phyloP scores from a whole-genome alignment of 2,329 filamentous ascomycete species.

The Aspergillus sp. region DNA sequence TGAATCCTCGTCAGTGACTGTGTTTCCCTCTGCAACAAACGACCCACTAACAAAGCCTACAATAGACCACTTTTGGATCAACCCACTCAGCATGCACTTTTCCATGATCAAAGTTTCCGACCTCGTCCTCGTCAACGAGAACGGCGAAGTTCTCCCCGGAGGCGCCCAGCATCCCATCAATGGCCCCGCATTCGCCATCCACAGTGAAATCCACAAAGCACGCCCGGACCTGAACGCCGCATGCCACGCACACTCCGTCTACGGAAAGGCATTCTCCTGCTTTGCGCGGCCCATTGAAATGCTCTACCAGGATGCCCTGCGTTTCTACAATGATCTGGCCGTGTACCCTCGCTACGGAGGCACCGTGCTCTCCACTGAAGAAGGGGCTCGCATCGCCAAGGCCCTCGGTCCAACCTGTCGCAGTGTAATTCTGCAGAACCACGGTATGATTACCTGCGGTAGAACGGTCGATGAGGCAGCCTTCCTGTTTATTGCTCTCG shows the following conservation, averaged over 20 bases:
- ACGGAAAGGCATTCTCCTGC: conserved; percentile 48
- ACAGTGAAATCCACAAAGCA: conserved; percentile 52
- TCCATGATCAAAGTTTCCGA: conserved; percentile 46
- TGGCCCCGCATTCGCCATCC: conserved; percentile 51
- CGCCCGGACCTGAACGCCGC: conserved; percentile 55
- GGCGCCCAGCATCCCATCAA: conserved; percentile 43
- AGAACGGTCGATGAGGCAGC: conserved; percentile 72
- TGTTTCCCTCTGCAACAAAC: not conserved
- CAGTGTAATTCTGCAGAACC: conserved; percentile 69
- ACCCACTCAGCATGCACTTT: conserved; percentile 42
- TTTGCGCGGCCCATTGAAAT: conserved; percentile 48
- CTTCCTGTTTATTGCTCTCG: conserved; percentile 68
- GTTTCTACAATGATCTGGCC: conserved; percentile 57
- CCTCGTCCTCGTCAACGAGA: conserved; percentile 47
- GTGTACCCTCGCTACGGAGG: conserved; percentile 21
- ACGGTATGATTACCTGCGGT: conserved; percentile 71
- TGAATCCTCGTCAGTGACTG: conserved; percentile 40
- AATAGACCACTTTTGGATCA: conserved; percentile 11
- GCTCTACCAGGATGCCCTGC: conserved; percentile 55
- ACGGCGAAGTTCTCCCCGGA: conserved; percentile 47
- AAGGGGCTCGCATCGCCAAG: conserved; percentile 64
- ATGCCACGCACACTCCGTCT: conserved; percentile 49
- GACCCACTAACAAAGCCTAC: conserved; percentile 12
- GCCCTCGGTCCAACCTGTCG: conserved; percentile 60
- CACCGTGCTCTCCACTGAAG: conserved; percentile 59